Evolutionary conservation across 306 rosid species (phyloP).

Genomic region (Castanea mollissima): DNA sequence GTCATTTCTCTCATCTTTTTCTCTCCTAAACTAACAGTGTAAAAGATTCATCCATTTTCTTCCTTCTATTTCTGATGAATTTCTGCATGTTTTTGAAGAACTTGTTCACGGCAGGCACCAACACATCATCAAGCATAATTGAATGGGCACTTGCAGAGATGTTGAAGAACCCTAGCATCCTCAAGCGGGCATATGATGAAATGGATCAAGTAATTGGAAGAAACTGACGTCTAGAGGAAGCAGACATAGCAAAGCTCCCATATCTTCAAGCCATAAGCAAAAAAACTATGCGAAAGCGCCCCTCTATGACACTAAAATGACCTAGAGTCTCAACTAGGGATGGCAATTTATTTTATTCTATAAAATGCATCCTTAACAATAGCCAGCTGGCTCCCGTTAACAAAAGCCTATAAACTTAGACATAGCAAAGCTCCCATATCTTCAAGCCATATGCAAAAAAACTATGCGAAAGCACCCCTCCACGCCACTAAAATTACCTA

Average conservation of each 20-base stretch:
- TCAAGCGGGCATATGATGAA: slow-evolving; percentile 34
- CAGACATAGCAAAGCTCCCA: slow-evolving; percentile 34
- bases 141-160: slow-evolving; percentile 51
- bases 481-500: too few relatives aligned
- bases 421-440: slow-evolving; percentile 33
- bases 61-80: slow-evolving; percentile 9
- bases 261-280: slow-evolving; percentile 46
- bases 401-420: not conserved
- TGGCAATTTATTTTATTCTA: too few relatives aligned
- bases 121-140: slow-evolving; percentile 46
- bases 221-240: slow-evolving; percentile 26
- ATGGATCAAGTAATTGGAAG: slow-evolving; percentile 41
- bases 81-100: slow-evolving; percentile 14
- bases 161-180: slow-evolving; percentile 35
- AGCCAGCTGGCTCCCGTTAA: too few relatives aligned
- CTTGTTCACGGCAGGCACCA: slow-evolving; percentile 44
- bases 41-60: too few relatives aligned
- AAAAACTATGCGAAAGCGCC: too few relatives aligned
- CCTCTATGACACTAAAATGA: too few relatives aligned
- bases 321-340: too few relatives aligned
- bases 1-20: not conserved
- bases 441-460: too few relatives aligned
- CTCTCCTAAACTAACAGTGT: too few relatives aligned
- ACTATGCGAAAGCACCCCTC: too few relatives aligned
- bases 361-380: too few relatives aligned